Conservation (phyloP, 768 basidiomycete species). For the Leccinum arenicola region DNA sequence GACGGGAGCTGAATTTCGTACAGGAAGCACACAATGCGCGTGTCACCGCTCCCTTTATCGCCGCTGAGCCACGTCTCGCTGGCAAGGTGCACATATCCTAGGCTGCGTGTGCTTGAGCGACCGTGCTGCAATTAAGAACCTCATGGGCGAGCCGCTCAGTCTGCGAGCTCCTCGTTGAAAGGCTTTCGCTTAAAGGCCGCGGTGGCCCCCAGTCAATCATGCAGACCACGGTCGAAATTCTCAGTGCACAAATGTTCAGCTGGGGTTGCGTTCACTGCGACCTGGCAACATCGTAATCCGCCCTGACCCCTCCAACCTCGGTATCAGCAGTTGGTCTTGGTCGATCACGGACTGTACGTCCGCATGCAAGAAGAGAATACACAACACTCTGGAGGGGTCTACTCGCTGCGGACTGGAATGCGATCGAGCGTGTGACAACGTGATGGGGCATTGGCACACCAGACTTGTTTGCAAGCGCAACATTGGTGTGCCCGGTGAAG, state of each 20-base stretch:
- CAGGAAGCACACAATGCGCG: constrained; percentile 77
- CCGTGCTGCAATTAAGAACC: constrained; percentile 46
- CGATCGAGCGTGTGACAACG: constrained; percentile 44
- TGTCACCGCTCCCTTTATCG: constrained; percentile 65
- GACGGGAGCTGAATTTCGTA: constrained; percentile 79
- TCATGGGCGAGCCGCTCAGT: constrained; percentile 49
- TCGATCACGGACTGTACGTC: constrained; percentile 94
- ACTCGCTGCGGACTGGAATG: constrained; percentile 52
- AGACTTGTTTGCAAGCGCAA: constrained; percentile 54
- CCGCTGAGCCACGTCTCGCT: constrained; percentile 64
- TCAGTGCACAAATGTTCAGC: constrained; percentile 86
- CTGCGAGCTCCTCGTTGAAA: neutral
- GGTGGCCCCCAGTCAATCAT: constrained; percentile 64
- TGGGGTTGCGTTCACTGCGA: constrained; percentile 91
- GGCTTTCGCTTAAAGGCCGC: constrained; percentile 38
- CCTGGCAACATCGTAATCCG: constrained; percentile 76
- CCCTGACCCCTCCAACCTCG: constrained; percentile 30
- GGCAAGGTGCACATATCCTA: constrained; percentile 76
- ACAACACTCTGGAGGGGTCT: constrained; percentile 73
- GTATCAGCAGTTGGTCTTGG: constrained; percentile 67
- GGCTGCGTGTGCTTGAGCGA: constrained; percentile 71
- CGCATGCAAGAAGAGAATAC: constrained; percentile 69
- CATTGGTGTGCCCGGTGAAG: too few species aligned
- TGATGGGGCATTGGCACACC: constrained; percentile 71
- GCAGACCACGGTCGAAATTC: constrained; percentile 84